Evolutionary conservation across 805 yeast genomes (phyloP).

Genomic region (Ogataea populi-albae): DNA sequence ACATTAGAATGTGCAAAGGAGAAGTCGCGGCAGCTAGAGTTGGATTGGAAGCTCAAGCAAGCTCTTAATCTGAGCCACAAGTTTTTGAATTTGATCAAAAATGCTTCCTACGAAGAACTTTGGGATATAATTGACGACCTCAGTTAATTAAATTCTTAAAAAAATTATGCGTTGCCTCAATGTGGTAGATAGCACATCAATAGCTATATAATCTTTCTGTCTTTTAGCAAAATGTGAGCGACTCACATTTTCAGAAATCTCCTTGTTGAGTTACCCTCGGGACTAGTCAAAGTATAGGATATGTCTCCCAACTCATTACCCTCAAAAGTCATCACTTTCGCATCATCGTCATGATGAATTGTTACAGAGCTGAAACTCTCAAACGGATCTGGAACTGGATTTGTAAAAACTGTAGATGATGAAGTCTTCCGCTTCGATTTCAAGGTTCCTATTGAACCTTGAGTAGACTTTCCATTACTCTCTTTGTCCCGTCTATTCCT

Average conservation of each 20-base stretch:
- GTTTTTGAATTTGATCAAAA: slow-evolving; percentile 1
- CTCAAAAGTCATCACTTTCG: slow-evolving; percentile 47
- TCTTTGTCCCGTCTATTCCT: slow-evolving; percentile 20
- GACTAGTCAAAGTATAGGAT: slow-evolving; percentile 50
- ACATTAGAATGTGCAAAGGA: slow-evolving; percentile 45
- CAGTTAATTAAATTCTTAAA: slow-evolving; percentile 7
- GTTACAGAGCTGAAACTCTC: slow-evolving; percentile 84
- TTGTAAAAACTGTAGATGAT: slow-evolving; percentile 22
- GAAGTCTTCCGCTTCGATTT: slow-evolving; percentile 34
- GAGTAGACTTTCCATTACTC: slow-evolving; percentile 14
- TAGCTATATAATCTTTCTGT: not conserved
- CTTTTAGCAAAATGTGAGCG: not conserved
- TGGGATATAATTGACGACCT: slow-evolving; percentile 22
- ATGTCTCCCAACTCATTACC: slow-evolving; percentile 50
- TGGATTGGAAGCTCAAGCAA: slow-evolving; percentile 17
- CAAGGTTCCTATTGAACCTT: slow-evolving; percentile 43
- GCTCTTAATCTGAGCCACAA: slow-evolving; percentile 11
- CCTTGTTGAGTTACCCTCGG: slow-evolving; percentile 28
- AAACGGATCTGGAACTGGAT: slow-evolving; percentile 61
- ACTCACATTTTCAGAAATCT: slow-evolving; percentile 30
- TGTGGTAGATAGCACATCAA: too few relatives aligned
- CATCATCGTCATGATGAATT: slow-evolving; percentile 63
- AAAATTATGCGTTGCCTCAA: too few relatives aligned
- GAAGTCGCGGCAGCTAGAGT: slow-evolving; percentile 31
- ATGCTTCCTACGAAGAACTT: slow-evolving; percentile 10